Evolutionary conservation across 805 yeast species (phyloP).

Genomic region (Wickerhamiella spandovensis): DNA sequence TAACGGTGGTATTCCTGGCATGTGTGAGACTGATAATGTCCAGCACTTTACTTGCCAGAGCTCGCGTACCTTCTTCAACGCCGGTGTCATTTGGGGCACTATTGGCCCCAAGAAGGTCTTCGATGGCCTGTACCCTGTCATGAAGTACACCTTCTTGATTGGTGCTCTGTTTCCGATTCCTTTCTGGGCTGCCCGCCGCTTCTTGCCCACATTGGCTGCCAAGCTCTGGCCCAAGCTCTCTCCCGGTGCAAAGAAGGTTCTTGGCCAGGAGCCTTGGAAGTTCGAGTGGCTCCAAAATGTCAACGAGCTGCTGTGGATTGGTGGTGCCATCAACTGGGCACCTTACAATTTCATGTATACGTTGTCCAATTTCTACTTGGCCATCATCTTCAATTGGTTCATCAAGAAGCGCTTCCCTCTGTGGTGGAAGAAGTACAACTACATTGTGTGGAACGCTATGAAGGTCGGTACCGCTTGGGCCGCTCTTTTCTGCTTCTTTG

Average conservation of each 20-base stretch:
- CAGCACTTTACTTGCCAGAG: conserved; percentile 32
- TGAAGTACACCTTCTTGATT: conserved; percentile 49
- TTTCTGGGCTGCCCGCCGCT: conserved; percentile 10
- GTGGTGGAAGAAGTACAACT: conserved; percentile 45
- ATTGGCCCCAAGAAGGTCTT: conserved; percentile 43
- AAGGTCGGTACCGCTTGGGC: conserved; percentile 48
- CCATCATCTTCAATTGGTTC: conserved; percentile 43
- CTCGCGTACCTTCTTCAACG: conserved; percentile 33
- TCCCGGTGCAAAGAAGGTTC: neutral
- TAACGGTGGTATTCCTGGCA: conserved; percentile 15
- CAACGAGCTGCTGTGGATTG: conserved; percentile 30
- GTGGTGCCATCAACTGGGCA: conserved; percentile 30
- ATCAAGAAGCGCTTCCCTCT: conserved; percentile 40
- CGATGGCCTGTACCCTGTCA: conserved; percentile 41
- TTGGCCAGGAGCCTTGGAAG: neutral
- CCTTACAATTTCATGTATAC: conserved; percentile 15
- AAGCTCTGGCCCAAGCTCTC: neutral
- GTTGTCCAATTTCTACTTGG: conserved; percentile 18
- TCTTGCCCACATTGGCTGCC: conserved; percentile 4
- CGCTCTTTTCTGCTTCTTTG: conserved; percentile 42
- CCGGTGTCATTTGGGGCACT: conserved; percentile 43
- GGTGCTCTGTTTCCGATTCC: conserved; percentile 27
- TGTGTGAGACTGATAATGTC: conserved; percentile 27
- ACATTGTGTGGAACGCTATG: conserved; percentile 39
- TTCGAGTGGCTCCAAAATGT: neutral